Conservation (phyloP, 129 eudicot genomes). For the Daucus carota region DNA sequence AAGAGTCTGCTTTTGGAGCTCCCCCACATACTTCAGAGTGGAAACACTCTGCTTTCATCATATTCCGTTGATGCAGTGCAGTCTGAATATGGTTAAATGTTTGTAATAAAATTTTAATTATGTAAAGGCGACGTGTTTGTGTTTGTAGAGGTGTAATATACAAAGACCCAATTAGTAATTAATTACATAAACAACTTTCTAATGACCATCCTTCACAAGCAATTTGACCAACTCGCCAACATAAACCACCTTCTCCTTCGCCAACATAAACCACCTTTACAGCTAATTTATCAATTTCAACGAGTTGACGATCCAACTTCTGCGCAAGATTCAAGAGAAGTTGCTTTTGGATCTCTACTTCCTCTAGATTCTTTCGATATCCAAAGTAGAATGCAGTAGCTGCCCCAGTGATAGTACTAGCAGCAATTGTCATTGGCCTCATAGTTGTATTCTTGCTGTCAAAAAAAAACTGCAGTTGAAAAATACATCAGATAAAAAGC, state of each 20-base stretch:
- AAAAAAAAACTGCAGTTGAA: neutral
- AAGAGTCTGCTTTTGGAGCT: neutral
- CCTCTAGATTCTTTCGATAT: neutral
- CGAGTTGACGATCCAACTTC: neutral
- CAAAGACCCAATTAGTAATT: too few relatives aligned
- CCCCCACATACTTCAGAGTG: neutral
- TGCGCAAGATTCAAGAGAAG: neutral
- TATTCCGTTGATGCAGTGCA: neutral
- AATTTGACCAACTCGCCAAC: neutral
- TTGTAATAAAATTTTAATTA: neutral
- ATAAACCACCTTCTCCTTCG: too few relatives aligned
- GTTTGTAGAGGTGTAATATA: neutral
- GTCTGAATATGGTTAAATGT: neutral
- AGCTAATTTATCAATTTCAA: too few relatives aligned
- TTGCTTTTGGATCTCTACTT: neutral
- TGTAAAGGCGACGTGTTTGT: neutral
- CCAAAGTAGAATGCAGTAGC: neutral
- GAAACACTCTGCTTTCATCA: neutral
- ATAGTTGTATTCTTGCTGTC: too few relatives aligned
- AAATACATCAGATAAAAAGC: neutral
- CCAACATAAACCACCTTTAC: too few relatives aligned
- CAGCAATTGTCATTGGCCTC: neutral
- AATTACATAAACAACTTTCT: too few relatives aligned
- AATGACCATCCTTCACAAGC: neutral
- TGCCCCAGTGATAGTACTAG: neutral